Base-by-base conservation (phyloP, 306 rosid species). In the Prunus dulcis region DNA sequence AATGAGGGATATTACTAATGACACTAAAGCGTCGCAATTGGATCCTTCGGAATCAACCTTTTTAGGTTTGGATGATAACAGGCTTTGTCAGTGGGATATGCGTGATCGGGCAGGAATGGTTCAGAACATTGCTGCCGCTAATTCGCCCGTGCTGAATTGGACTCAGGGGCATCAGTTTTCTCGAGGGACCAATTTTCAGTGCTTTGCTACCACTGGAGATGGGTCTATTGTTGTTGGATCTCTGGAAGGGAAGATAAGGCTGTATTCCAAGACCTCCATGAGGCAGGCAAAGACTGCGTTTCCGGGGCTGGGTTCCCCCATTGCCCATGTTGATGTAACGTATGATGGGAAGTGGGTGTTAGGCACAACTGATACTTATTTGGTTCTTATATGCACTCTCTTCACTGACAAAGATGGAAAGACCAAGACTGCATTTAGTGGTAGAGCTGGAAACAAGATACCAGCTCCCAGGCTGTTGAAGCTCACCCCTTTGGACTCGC, bases 21-120 rank as follows among this genome's bases (percentile, higher is more conserved):
- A 91, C 76, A 78, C 88, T 1, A 93, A 93, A 68, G 96, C 93
- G 30, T 87, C 97, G 7, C 96, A 93, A 15, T 82, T 93, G 88
- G 97, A 93, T 69, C 97, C 96, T 60, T 91, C 97, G 0, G 97
- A 88, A 67, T 90, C 96, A 1, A 93, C 98, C 0, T 91, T 93
- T 72, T 77, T 93, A 92, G 98, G 97, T n/a, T 84, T 93, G 85
- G 98, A 93, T 73, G 97, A 93, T 79, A 93, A 93, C 41, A 83
- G 94, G 86, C 88, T 93, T 8, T 93, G 98, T 64, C 94, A 91
- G 51, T 93, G 98, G 94, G 98, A 93, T 78, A 91, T 90, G 97
- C 88, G 96, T 25, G 98, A 90, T 5, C 77, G 85, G 60, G 84
- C 73, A 20, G 97, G 98, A 60, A 81, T 91, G 64, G 98, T 93